Conservation (phyloP, 2,329 filamentous ascomycete genomes). For the Chaetomium sp. region DNA sequence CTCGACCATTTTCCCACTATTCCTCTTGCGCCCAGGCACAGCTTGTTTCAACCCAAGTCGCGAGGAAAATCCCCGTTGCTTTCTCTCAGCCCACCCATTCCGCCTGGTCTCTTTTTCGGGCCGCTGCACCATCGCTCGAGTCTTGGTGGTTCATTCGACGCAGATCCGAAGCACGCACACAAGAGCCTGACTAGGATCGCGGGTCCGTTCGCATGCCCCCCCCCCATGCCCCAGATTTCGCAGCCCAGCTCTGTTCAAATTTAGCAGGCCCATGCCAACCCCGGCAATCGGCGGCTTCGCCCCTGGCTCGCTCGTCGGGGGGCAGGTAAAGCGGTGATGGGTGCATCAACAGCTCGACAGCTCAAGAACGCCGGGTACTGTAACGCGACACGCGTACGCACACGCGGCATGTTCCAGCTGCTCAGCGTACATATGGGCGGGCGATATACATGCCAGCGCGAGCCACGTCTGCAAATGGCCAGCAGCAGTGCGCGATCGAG, state of each 20-base stretch:
- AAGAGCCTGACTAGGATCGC: not conserved
- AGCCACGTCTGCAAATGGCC: conserved; percentile 16
- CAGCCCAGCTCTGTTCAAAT: conserved; percentile 16
- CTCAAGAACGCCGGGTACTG: not conserved
- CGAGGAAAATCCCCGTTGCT: not conserved
- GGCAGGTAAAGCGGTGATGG: conserved; percentile 3
- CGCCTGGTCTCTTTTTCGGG: conserved; percentile 26
- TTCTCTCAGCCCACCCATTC: conserved; percentile 22
- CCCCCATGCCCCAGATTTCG: conserved; percentile 3
- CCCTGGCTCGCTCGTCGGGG: not conserved
- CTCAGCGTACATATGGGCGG: not conserved
- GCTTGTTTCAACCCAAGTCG: conserved; percentile 24
- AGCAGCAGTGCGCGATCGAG: conserved; percentile 23
- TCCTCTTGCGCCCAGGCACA: conserved; percentile 19
- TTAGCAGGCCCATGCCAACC: conserved; percentile 22
- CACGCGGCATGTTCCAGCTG: not conserved
- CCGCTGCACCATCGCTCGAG: conserved; percentile 14
- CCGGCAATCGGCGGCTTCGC: conserved; percentile 7
- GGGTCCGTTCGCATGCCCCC: not conserved
- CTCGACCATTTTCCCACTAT: conserved; percentile 1
- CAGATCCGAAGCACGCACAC: not conserved
- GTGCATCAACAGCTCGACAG: not conserved
- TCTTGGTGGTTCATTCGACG: not conserved
- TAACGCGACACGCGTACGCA: not conserved
- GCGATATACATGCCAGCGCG: conserved; percentile 3